Evolutionary conservation across 2,329 filamentous ascomycete species (phyloP).

Genomic region (Trichoderma sp.): DNA sequence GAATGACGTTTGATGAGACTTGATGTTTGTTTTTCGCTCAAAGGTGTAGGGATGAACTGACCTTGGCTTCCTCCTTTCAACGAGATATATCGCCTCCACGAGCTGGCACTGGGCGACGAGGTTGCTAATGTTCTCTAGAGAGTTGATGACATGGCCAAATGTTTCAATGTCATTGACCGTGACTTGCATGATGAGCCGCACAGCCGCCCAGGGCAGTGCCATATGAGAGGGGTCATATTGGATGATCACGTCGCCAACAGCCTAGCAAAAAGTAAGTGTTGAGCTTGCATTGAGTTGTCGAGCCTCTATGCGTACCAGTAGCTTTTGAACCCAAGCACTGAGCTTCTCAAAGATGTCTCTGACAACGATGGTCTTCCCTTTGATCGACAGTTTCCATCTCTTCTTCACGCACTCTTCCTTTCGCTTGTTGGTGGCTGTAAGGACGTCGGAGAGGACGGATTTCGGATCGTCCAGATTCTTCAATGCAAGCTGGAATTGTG

Average conservation of each 20-base stretch:
- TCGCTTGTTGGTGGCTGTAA: slow-evolving; percentile 1
- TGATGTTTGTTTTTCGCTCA: neutral
- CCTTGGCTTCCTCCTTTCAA: slow-evolving; percentile 7
- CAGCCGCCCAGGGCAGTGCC: slow-evolving; percentile 29
- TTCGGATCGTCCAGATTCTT: slow-evolving; percentile 5
- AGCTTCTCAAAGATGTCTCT: slow-evolving; percentile 13
- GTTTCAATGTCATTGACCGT: slow-evolving; percentile 5
- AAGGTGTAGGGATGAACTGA: neutral
- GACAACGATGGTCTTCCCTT: slow-evolving; percentile 1
- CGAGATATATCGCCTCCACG: slow-evolving; percentile 6
- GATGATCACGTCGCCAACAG: slow-evolving; percentile 26
- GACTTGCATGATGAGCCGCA: slow-evolving; percentile 19
- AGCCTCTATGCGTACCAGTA: neutral
- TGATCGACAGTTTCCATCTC: slow-evolving; percentile 8
- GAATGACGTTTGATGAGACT: neutral
- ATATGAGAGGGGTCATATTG: slow-evolving; percentile 26
- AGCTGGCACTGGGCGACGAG: slow-evolving; percentile 16
- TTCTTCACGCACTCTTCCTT: slow-evolving; percentile 20
- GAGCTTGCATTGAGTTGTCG: neutral
- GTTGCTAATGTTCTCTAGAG: slow-evolving; percentile 13
- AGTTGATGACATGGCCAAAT: slow-evolving; percentile 15
- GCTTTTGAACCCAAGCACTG: slow-evolving; percentile 15
- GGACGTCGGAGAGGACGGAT: slow-evolving; percentile 6
- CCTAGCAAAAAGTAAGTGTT: neutral
- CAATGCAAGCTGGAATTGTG: slow-evolving; percentile 3